Evolutionary conservation across 192 early-diverging fungal species (phyloP).

Genomic region (Backusella tuberculispora): DNA sequence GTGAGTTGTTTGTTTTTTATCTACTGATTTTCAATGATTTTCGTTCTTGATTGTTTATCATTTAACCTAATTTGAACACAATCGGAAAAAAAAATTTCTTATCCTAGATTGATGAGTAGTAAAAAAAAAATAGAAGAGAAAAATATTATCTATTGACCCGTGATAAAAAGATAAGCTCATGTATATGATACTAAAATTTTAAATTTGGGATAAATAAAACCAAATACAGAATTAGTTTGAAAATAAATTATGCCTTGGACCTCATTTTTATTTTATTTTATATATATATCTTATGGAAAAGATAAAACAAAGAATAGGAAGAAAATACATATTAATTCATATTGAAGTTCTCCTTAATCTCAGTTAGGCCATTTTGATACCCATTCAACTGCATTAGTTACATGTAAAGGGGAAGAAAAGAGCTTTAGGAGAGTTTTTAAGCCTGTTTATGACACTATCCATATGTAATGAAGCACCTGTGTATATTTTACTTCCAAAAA

Average conservation of each 20-base stretch:
- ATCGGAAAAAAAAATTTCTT: not conserved
- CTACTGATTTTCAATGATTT: too few species aligned
- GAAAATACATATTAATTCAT: not conserved
- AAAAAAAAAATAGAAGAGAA: too few species aligned
- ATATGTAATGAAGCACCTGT: too few species aligned
- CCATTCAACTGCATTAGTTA: not conserved
- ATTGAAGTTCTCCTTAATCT: not conserved
- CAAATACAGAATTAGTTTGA: not conserved
- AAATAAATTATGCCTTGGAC: not conserved
- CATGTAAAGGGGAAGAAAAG: not conserved
- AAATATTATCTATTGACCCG: not conserved
- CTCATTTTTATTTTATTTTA: not conserved
- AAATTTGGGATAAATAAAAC: not conserved
- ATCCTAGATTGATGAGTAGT: too few species aligned
- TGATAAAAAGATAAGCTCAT: not conserved
- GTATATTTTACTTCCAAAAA: too few species aligned
- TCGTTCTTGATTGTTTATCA: not conserved
- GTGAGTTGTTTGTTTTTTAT: not conserved
- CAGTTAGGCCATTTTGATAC: not conserved
- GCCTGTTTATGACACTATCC: too few species aligned
- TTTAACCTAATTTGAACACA: not conserved
- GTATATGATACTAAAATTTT: not conserved
- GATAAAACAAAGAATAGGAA: not conserved
- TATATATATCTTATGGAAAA: not conserved
- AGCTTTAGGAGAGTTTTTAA: too few species aligned